Evolutionary conservation across 2,329 filamentous ascomycete species (phyloP), one percentile per base, ranked within the genome.

Genomic region (Trichophyton simii): DNA sequence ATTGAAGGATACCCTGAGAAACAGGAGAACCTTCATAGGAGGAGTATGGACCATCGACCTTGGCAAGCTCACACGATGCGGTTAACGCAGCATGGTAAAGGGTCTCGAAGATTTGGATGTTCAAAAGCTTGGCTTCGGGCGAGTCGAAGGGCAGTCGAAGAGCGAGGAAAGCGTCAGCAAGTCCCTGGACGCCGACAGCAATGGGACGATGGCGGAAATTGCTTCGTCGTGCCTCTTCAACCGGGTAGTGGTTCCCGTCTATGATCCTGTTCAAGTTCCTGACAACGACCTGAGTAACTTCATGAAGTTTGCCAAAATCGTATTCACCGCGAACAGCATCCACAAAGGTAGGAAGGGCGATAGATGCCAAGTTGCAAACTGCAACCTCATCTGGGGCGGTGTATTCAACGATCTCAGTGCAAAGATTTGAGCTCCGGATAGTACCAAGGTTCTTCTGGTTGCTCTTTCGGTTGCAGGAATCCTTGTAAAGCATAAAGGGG

Each of bases 391-490:
- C 94, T 41, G 94, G 92, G 41, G 94, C 90, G 66, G 82, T 95
- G 81, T 96, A 99, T 80, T 99, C 94, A 66, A 99, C 84, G 69
- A 99, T 99, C 78, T 99, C 94, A 58, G 92, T 97, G 85, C 94
- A 99, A 57, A 99, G 82, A 77, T 99, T 99, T 72, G 94, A 99
- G 82, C 90, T 96, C 76, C 91, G 91, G 70, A 99, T 99, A 65
- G 91, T 96, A 67, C 94, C 94, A 36, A 99, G 83, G 78, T 99
- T 99, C 87, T 99, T 97, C 81, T 99, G 94, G 84, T 99, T 99
- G 82, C 91, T 96, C 87, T 99, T 99, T 75, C 86, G 86, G 84
- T 99, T 99, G 85, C 88, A 92, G 71, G 87, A 83, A 78, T 99
- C 94, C 83, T 99, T 99, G 86, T 99, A 99, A 63, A 97, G 86